Base-by-base conservation (phyloP, 768 basidiomycete species). In the Lactifluus volemus region DNA sequence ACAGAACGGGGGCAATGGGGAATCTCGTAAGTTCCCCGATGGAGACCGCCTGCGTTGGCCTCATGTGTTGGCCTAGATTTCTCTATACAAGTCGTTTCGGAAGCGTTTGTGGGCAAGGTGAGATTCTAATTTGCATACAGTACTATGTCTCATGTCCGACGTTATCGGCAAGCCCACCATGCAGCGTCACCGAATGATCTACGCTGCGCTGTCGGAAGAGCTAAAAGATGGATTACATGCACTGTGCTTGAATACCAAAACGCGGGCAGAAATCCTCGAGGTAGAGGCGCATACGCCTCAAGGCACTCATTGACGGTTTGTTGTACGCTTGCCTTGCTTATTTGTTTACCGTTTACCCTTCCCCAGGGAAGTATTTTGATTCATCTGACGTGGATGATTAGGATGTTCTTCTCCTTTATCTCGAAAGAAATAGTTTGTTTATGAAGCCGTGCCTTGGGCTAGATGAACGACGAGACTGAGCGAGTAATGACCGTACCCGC, bases 171-270 rank as follows among this genome's bases (percentile, higher is more conserved):
- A 91, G 90, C 81, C 75, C 21, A 84, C 84, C 10, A 81, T 92
- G 75, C 86, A 91, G 69, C 83, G 91, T 51, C 91, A 93, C 73
- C 81, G 89, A 50, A 79, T 92, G 76, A 80, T 93, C 50, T 84
- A 92, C 71, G 77, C 81, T 7, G 82, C 84, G 3, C 76, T 93
- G 36, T 78, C 84, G 19, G 84, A 86, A 36, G 88, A 93, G 69
- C 74, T 93, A 49, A 70, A 79, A 29, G 76, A 78, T 59, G 89
- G 90, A 5, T 71, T 93, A 34, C 91, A 93, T 67, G 85, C 91
- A 0, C 75, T 93, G 45, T 88, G 87, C 15, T 72, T 93, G 67
- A 82, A 83, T 59, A 88, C 90, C 15, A 84, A 81, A 73, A 90
- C 89, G 9, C 75, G 78, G 53, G 78, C 79, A 60, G 91, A 83